A percentile compares a stretch with the other conserved stretches of the same genome.
Conservation (phyloP, 345 rosid species). For the Crucihimalaya himalaica region DNA sequence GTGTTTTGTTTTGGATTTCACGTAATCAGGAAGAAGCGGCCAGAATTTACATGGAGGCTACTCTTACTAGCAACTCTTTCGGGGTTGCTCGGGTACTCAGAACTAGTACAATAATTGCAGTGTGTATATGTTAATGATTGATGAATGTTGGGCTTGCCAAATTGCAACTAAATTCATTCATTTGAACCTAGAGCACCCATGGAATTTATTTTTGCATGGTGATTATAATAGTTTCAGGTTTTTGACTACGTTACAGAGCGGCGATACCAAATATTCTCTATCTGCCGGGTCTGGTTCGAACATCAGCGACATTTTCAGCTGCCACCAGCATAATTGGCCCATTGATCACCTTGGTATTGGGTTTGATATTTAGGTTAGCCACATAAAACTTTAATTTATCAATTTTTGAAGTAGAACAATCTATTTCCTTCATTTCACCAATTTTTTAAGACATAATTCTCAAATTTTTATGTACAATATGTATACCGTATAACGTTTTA, state of each 20-base stretch:
- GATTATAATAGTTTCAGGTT: slow-evolving; percentile 1
- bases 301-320: slow-evolving; percentile 53
- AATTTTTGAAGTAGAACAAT: no score
- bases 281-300: slow-evolving; percentile 49
- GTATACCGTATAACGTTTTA: no score
- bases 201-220: not conserved
- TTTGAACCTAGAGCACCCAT: not conserved
- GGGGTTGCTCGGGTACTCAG: slow-evolving; percentile 51
- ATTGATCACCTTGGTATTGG: slow-evolving; percentile 50
- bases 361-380: slow-evolving; percentile 46
- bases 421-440: not conserved
- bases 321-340: slow-evolving; percentile 55
- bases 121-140: not conserved
- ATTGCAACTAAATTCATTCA: not conserved
- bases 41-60: slow-evolving; percentile 49
- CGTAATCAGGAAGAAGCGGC: slow-evolving; percentile 45
- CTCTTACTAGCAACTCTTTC: slow-evolving; percentile 47
- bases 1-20: slow-evolving; percentile 8
- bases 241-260: slow-evolving; percentile 23
- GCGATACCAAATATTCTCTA: slow-evolving; percentile 41
- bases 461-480: no score
- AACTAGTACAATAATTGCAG: not conserved
- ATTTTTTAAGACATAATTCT: no score
- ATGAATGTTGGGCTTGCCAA: not conserved
- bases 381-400: not conserved